Conservation (phyloP, 306 rosid species). For the Albizia julibrissin region DNA sequence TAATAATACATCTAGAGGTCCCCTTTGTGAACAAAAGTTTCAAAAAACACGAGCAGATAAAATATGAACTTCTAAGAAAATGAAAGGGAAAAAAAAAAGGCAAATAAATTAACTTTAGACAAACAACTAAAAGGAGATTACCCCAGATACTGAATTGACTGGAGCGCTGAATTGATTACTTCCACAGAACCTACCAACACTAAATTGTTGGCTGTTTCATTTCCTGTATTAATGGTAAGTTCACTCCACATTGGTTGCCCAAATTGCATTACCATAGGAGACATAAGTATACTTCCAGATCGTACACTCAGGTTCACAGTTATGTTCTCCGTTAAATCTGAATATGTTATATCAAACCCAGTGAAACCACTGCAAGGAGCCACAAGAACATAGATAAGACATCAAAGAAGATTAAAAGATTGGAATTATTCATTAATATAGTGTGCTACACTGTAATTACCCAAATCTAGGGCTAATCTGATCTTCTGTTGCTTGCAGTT, state of each 20-base stretch:
- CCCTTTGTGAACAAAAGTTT: not conserved
- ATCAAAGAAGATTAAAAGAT: not conserved
- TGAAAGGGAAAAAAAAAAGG: not conserved
- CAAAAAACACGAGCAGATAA: not conserved
- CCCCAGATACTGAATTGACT: constrained; percentile 85
- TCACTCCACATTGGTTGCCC: constrained; percentile 59
- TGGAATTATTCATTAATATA: not conserved
- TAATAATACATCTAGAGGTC: too few species aligned
- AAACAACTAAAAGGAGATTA: constrained; percentile 28
- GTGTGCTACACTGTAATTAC: constrained; percentile 33
- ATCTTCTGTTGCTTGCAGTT: constrained; percentile 81
- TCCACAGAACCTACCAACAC: constrained; percentile 65
- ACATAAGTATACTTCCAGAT: constrained; percentile 61
- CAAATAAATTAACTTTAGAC: constrained; percentile 10
- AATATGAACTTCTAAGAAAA: not conserved
- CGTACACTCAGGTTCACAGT: constrained; percentile 63
- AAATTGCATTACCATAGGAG: constrained; percentile 73
- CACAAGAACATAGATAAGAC: constrained; percentile 13
- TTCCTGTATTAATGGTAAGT: constrained; percentile 42
- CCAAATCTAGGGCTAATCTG: constrained; percentile 74
- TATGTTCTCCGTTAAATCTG: constrained; percentile 67
- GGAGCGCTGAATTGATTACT: constrained; percentile 70
- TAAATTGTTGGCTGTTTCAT: constrained; percentile 51
- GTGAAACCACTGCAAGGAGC: constrained; percentile 61
- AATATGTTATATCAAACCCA: constrained; percentile 77